Evolutionary conservation across 306 rosid species (phyloP).

Genomic region (Quercus bicolor): DNA sequence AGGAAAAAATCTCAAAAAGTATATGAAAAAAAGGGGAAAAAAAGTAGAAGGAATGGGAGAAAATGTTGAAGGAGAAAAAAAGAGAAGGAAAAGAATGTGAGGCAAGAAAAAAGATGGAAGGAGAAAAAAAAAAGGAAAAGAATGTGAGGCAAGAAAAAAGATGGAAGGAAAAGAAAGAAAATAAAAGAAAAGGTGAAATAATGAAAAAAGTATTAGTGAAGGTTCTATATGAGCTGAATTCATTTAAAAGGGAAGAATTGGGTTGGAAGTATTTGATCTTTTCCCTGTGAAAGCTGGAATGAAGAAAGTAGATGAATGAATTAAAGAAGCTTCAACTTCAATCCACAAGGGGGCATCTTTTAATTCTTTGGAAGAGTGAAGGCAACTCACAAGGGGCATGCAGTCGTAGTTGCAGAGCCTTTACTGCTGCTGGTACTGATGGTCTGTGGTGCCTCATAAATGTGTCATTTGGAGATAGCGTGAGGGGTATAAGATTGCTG

Average conservation of each 20-base stretch:
- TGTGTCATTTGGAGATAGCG: conserved; percentile 40
- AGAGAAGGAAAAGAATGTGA: conserved; percentile 18
- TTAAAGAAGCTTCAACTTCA: conserved; percentile 54
- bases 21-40: conserved; percentile 24
- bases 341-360: conserved; percentile 39
- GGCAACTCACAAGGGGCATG: conserved; percentile 44
- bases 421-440: conserved; percentile 50
- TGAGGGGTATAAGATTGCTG: conserved; percentile 50
- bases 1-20: conserved; percentile 23
- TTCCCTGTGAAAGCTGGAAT: conserved; percentile 36
- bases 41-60: too few species aligned
- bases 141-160: not conserved
- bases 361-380: conserved; percentile 42
- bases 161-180: not conserved
- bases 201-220: not conserved
- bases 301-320: conserved; percentile 36
- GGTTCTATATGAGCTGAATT: not conserved
- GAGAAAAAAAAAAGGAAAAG: conserved; percentile 21
- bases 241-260: conserved; percentile 12
- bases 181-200: conserved; percentile 14
- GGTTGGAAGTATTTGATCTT: conserved; percentile 2
- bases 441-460: conserved; percentile 50
- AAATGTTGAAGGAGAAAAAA: conserved; percentile 1
- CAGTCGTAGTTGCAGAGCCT: conserved; percentile 52
- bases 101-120: not conserved